Percentiles rank a stretch among this genome's conserved stretches.
These are phyloP conservation scores for Penicillium dipodomyicola DNA, from an alignment of 495 filamentous ascomycete genomes.

Conservation along the genomic window DNA sequence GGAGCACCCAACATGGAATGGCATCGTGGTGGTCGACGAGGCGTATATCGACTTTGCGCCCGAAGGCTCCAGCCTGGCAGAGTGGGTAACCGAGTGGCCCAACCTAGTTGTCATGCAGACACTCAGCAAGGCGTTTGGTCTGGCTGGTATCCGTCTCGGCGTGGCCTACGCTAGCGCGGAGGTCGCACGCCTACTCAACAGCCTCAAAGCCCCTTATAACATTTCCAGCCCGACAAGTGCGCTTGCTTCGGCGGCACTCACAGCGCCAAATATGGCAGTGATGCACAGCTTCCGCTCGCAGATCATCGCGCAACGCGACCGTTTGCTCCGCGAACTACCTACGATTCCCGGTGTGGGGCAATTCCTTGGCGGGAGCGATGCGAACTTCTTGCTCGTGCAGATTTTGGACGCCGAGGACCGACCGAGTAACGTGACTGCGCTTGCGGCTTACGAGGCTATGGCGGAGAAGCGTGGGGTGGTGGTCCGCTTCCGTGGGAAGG, in stretches of 20 bases:
- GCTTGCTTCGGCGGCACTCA: slow-evolving; percentile 73
- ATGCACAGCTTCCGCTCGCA: slow-evolving; percentile 66
- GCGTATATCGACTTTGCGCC: slow-evolving; percentile 95
- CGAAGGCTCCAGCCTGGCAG: slow-evolving; percentile 76
- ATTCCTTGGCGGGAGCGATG: slow-evolving; percentile 73
- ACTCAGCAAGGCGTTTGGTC: slow-evolving; percentile 89
- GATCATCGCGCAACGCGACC: slow-evolving; percentile 73
- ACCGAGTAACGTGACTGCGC: slow-evolving; percentile 72
- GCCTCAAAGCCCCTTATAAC: slow-evolving; percentile 93
- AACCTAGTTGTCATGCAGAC: slow-evolving; percentile 99
- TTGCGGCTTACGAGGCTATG: slow-evolving; percentile 76
- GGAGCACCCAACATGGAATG: slow-evolving; percentile 91
- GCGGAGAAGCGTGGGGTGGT: slow-evolving; percentile 89
- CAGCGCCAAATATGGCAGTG: slow-evolving; percentile 58
- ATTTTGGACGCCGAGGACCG: slow-evolving; percentile 69
- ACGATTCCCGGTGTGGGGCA: slow-evolving; percentile 73
- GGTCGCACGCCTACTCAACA: slow-evolving; percentile 75
- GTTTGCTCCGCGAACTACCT: slow-evolving; percentile 71
- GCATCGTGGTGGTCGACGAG: slow-evolving; percentile 89
- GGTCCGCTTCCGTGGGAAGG: slow-evolving; percentile 89
- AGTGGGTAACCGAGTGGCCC: slow-evolving; percentile 91
- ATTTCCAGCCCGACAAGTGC: slow-evolving; percentile 80
- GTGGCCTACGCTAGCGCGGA: slow-evolving; percentile 68
- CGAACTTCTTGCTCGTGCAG: slow-evolving; percentile 89
- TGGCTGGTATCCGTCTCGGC: slow-evolving; percentile 85